A percentile compares a stretch with the other conserved stretches of the same genome.
These are phyloP conservation scores for Orbilia ellipsospora DNA, from an alignment of 2,329 filamentous ascomycete species.

Conservation along the genomic window DNA sequence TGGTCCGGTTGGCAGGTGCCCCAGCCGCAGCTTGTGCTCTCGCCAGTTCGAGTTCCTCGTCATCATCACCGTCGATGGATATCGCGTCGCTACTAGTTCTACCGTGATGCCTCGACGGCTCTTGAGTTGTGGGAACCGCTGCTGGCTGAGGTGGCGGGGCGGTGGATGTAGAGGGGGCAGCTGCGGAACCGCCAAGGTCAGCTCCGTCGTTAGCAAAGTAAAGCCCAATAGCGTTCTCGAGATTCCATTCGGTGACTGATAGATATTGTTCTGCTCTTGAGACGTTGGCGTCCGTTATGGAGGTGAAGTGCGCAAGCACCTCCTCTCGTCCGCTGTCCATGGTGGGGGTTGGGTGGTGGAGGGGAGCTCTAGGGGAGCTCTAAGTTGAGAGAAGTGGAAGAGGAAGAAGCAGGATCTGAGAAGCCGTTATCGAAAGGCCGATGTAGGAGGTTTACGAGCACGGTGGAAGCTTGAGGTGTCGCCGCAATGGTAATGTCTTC, in stretches of 20 bases:
- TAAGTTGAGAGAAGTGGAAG: too few relatives aligned
- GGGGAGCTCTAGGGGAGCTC: constrained; percentile 1
- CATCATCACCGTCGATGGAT: constrained; percentile 63
- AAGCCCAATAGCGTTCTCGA: constrained; percentile 86
- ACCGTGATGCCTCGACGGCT: constrained; percentile 31
- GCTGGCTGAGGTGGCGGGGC: constrained; percentile 63
- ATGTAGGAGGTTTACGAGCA: not conserved
- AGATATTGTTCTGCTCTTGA: constrained; percentile 84
- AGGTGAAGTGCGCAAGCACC: constrained; percentile 79
- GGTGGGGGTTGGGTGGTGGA: constrained; percentile 21
- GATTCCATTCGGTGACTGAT: constrained; percentile 82
- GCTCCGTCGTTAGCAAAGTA: constrained; percentile 90
- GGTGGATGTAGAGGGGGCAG: constrained; percentile 58
- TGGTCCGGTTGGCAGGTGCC: constrained; percentile 61
- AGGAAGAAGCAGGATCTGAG: not conserved
- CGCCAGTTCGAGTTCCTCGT: constrained; percentile 55
- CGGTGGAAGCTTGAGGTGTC: constrained; percentile 1
- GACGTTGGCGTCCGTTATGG: constrained; percentile 78
- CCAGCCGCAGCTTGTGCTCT: constrained; percentile 60
- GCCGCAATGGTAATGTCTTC: constrained; percentile 2
- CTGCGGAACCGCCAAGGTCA: constrained; percentile 63
- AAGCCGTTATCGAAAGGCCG: not conserved
- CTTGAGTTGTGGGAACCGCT: constrained; percentile 47
- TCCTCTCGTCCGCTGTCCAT: constrained; percentile 70
- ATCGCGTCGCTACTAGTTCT: constrained; percentile 63